Evolutionary conservation across 2,329 filamentous ascomycete species (phyloP), one percentile per base, ranked within the genome.

Genomic region (Colletotrichum kahawae): DNA sequence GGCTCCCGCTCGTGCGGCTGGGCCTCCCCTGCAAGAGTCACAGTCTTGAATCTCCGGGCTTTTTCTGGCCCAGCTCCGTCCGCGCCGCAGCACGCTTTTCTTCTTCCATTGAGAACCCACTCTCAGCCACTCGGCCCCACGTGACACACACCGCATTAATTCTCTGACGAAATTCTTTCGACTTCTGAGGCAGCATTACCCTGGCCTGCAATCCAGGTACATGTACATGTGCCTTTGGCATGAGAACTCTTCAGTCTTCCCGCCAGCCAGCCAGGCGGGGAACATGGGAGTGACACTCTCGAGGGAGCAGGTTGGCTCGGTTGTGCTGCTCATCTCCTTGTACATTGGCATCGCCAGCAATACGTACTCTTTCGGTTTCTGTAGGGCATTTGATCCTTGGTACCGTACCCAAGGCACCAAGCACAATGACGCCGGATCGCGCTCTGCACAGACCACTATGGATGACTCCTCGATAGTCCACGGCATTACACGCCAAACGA

Each of bases 61-160:
- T 67, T 48, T 70, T 63, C 33, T 63, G 69, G 60, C 34, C 69
- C 69, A 74, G 64, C 65, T 74, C 33, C 59, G 65, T 76, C 71
- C 65, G 70, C 73, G 63, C 70, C 57, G 70, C 70, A 74, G 34
- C 74, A 70, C 70, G 66, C 59, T 74, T 72, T 76, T 64, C 74
- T 76, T 74, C 70, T 74, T 74, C 60, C 64, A 56, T 65, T 62
- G 54, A 10, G 24, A 34, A 43, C 31, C 70, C 74, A 74, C 70
- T 59, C 4, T 76, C 74, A 76, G 70, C 74, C 64, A 75, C 63
- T 48, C 21, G n/a, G 59, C 70, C 54, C 70, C 74, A 76, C 74
- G 74, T 76, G 74, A 74, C 43, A 74, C 70, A 69, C 70, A 76
- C 74, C 70, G 74, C 74, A 76, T 76, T 38, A 48, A 74, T 62